Base-by-base conservation (phyloP, 768 basidiomycete species). In the Russula griseocarnosa region DNA sequence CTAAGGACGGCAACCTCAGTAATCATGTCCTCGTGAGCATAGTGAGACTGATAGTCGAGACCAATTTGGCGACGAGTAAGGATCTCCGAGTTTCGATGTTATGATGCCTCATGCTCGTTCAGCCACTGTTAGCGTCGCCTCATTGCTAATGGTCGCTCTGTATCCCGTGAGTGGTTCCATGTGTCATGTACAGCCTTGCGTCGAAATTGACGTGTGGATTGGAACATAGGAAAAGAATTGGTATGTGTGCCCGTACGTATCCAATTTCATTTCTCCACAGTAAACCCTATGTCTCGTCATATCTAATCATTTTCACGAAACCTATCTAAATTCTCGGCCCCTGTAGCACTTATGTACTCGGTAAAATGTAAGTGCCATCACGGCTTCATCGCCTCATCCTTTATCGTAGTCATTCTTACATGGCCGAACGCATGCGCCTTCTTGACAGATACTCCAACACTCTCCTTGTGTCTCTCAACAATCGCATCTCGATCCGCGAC, bases 391-490 rank as follows among this genome's bases (percentile, higher is more conserved):
- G 5, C 24, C n/a, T 6, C 7, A 7, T 7, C 14, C 24, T 11
- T 11, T 36, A 26, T 16, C 40, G 6, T 6, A 38, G 16, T 38
- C 38, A 22, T 28, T 4, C n/a, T 1, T 40, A 16, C 28, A 32
- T 22, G 47, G 8, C 50, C 42, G 18, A 40, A 40, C 28, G 24
- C 5, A 26, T 36, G 18, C 52, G 32, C 7, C 20, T 38, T n/a
- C 10, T 44, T 46, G 51, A 38, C 34, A 63, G 58, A 9, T 69
- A 66, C 54, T 67, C 71, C 16, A 72, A 72, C 62, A 72, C 71
- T 1, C 65, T 72, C 30, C 70, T 72, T 30, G 69, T 70, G 32
- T 51, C 69, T 3, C 65, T 72, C 65, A 71, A 72, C 55, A 65
- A 65, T 42, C 63, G 63, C 32, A 38, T 65, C 22, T 49, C 63